Evolutionary conservation across 1,284 basidiomycete genomes (phyloP).

Genomic region (Ceratobasidium sp.): DNA sequence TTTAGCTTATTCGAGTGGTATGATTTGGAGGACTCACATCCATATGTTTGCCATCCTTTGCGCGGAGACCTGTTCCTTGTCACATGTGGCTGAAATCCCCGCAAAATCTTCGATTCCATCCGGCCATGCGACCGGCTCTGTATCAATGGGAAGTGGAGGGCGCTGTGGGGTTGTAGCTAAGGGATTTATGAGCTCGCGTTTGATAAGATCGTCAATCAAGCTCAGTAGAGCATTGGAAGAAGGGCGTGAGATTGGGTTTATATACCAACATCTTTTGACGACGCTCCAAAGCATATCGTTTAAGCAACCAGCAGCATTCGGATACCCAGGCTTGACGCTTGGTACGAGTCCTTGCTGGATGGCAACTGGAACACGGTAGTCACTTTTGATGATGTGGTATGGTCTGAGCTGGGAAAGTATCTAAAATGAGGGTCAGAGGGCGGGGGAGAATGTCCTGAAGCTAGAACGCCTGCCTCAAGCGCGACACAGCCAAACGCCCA

Average conservation of each 20-base stretch:
- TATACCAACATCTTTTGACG: constrained; percentile 21
- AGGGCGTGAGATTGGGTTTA: constrained; percentile 7
- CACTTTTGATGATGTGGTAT: constrained; percentile 30
- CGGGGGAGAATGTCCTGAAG: neutral
- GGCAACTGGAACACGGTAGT: constrained; percentile 3
- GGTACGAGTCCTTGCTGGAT: constrained; percentile 13
- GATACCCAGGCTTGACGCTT: constrained; percentile 26
- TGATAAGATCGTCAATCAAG: constrained; percentile 17
- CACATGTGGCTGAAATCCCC: neutral
- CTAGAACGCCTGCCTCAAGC: constrained; percentile 1
- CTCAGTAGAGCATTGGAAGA: constrained; percentile 1
- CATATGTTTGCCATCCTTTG: neutral
- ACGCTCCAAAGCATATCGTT: constrained; percentile 36
- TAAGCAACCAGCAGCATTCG: constrained; percentile 37
- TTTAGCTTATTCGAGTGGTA: neutral
- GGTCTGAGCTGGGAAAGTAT: constrained; percentile 31
- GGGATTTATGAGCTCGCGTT: constrained; percentile 3
- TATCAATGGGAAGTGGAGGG: constrained; percentile 1
- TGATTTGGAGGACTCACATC: constrained; percentile 1
- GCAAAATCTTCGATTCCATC: constrained; percentile 11
- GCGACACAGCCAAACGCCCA: constrained; percentile 42
- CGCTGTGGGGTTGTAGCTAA: constrained; percentile 14
- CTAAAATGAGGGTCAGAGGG: neutral
- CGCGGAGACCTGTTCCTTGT: neutral
- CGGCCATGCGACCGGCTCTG: neutral